Evolutionary conservation across 1,284 basidiomycete species (phyloP), one percentile per base, ranked within the genome.

Genomic region (Apiotrichum gracile): DNA sequence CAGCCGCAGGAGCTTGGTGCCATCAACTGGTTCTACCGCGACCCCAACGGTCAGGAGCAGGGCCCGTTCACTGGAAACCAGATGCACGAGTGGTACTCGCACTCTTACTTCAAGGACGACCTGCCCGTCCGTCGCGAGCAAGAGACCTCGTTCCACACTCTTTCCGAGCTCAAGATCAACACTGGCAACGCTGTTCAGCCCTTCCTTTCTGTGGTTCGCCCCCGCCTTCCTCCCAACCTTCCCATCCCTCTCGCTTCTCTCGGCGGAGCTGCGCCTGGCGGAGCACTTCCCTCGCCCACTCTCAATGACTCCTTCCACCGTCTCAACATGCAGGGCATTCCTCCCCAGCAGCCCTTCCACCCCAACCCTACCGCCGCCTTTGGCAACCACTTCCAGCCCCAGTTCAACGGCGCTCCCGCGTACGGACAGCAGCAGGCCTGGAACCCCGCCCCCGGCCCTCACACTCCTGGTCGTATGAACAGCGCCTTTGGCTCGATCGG

Each of bases 1-100:
- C 49, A 53, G 2, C 33, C 51, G n/a, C 61, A 62, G 34, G 59
- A 61, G 41, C 78, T 85, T n/a, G 81, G 82, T 22, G 80, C 77
- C 51, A 75, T 92, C 38, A 84, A 90, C 66, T 97, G 92, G 92
- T 87, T 84, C 34, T 97, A 97, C 74, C 82, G 91, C 49, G 92
- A 97, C 72, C 91, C 89, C 16, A 83, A 85, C 58, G 91, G 91
- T 29, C 83, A 87, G 60, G 78, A 93, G 44, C 92, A 97, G 82
- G 92, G 91, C 84, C 94, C 94, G 2, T 98, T 97, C 80, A 81
- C 82, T 39, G 91, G 88, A 25, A 83, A 86, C 58, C 72, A 88
- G 56, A 97, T 98, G 94, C 92, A 97, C 76, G 89, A 90, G 64
- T 97, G 94, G 94, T 88, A 85, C 72, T 84, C 89, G 51, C 88